phyloP scores from a whole-genome alignment of 2,329 filamentous ascomycete genomes.

The Huntiella decipiens region DNA sequence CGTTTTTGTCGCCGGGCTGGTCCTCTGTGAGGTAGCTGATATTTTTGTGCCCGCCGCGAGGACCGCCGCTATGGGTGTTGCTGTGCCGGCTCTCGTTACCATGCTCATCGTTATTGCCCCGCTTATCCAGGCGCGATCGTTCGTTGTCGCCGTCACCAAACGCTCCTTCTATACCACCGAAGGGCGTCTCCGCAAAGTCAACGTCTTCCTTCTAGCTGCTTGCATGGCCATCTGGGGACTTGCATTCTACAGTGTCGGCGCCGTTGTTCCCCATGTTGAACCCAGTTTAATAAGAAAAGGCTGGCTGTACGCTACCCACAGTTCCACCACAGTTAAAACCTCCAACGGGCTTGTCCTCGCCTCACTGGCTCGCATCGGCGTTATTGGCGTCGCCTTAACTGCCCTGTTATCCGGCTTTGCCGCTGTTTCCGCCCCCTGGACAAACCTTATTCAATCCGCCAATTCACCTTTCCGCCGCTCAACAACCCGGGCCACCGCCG shows the following conservation, averaged over 20 bases:
- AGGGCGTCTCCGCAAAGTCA: constrained; percentile 4
- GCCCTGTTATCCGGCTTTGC: constrained; percentile 76
- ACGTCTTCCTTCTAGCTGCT: constrained; percentile 42
- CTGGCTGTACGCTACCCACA: constrained; percentile 5
- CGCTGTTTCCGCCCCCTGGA: constrained; percentile 74
- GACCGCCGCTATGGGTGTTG: constrained; percentile 46
- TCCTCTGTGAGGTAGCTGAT: constrained; percentile 69
- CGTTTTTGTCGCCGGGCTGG: constrained; percentile 58
- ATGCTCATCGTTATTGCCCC: constrained; percentile 59
- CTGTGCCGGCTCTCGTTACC: constrained; percentile 51
- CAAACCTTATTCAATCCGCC: constrained; percentile 40
- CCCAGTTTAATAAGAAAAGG: constrained; percentile 11
- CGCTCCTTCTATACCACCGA: constrained; percentile 32
- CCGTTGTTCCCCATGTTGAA: constrained; percentile 32
- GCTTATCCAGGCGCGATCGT: constrained; percentile 54
- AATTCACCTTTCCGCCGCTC: constrained; percentile 30
- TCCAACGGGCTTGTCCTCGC: constrained; percentile 25
- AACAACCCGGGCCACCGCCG: constrained; percentile 20
- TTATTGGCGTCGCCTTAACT: constrained; percentile 75
- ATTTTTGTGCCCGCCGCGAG: constrained; percentile 49
- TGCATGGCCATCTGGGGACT: constrained; percentile 52
- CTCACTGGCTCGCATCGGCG: constrained; percentile 52
- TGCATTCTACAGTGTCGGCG: constrained; percentile 58
- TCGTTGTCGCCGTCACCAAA: constrained; percentile 33
- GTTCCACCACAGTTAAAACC: constrained; percentile 12